Evolutionary conservation across 371 early-diverging fungal genomes (phyloP).

Genomic region (Circinella minor): DNA sequence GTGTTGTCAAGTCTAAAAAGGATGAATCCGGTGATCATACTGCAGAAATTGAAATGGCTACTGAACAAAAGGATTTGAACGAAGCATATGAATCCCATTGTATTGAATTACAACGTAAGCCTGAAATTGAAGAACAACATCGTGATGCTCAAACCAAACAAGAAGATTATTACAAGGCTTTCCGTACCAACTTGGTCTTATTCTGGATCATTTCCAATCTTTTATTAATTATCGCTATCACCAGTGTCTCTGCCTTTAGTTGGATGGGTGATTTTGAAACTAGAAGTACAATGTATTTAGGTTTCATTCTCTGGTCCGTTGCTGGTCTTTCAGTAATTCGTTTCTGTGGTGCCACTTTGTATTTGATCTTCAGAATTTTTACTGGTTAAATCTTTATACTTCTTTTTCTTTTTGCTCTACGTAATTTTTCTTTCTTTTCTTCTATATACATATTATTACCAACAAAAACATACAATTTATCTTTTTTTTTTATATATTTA

Average conservation of each 20-base stretch:
- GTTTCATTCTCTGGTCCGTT: conserved; percentile 90
- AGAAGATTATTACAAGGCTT: conserved; percentile 87
- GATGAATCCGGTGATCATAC: conserved; percentile 52
- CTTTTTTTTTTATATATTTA: neutral
- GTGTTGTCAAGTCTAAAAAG: conserved; percentile 64
- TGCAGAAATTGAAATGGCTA: conserved; percentile 69
- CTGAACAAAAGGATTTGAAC: conserved; percentile 80
- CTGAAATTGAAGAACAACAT: conserved; percentile 55
- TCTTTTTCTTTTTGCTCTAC: no score
- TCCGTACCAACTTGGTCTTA: conserved; percentile 80
- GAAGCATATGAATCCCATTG: conserved; percentile 79
- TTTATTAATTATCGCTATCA: conserved; percentile 67
- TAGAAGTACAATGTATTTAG: conserved; percentile 72
- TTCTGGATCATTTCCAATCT: conserved; percentile 87
- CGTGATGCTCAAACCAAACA: conserved; percentile 77
- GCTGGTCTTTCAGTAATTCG: conserved; percentile 81
- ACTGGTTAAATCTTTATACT: conserved; percentile 29
- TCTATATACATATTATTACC: conserved; percentile 3
- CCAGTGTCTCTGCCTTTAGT: conserved; percentile 30
- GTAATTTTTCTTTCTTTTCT: neutral
- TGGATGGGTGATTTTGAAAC: conserved; percentile 42
- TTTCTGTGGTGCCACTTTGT: conserved; percentile 79
- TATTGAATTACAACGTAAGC: conserved; percentile 50
- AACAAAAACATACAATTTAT: neutral
- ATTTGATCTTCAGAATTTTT: conserved; percentile 66